Base-by-base conservation (phyloP, 148 eudicot species). In the Camellia japonica region DNA sequence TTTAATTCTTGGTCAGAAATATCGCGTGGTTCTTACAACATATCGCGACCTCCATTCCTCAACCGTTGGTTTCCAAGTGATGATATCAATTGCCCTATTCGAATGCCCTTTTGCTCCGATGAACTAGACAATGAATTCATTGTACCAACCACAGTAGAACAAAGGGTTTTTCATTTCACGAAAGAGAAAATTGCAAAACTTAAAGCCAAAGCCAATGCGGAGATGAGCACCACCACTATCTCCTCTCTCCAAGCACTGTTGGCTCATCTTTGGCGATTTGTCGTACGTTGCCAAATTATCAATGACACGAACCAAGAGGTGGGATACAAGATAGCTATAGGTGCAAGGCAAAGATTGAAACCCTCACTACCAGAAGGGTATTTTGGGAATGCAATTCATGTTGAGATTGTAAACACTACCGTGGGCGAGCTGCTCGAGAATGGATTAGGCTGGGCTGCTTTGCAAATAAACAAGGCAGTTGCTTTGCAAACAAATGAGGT, bases 1-100 rank as follows among this genome's bases (percentile, higher is more conserved):
- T 18, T 85, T 75, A 83, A 77, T 68, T 73, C 83, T 8, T 85
- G 90, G 88, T 73, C 86, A 0, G 83, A 85, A 68, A 81, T 83
- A 23, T 83, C 83, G 12, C 80, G 74, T 0, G 71, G 77, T 42
- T 66, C 15, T 3, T 11, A 41, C 5, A 46, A 7, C 4, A 59
- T 77, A 4, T 75, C 81, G 6, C 81, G 71, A 20, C 38, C 63
- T 5, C 88, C 85, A 0, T 41, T 71, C 2, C 20, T 79, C 49
- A 18, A 82, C 0, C 85, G 66, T 80, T 74, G 68, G 80, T 75
- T 81, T 69, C 84, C 84, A n/a, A 49, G 44, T 3, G 75, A 20
- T 3, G 75, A 58, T 8, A 14, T 18, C 8, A 20, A 58, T 56
- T 5, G 19, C 5, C 80, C 83, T 18, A 51, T 84, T 70, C 60